These are phyloP conservation scores for Colletotrichum brevisporum DNA, from an alignment of 2,329 filamentous ascomycete species.

Conservation along the genomic window DNA sequence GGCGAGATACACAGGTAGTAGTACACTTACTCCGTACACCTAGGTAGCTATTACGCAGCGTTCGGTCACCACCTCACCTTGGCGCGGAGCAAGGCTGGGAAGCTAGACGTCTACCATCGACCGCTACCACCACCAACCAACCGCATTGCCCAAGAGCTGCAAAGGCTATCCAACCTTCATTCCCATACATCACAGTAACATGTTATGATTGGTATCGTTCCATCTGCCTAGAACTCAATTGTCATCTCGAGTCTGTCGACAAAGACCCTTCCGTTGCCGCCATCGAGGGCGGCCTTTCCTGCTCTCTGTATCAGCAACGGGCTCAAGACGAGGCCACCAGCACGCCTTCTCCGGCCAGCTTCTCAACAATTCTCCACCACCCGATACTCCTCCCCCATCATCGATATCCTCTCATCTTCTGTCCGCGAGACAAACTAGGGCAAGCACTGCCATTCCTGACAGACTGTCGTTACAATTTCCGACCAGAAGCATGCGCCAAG, in stretches of 20 bases:
- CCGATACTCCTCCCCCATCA: neutral
- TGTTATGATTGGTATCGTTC: conserved; percentile 27
- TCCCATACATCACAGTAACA: conserved; percentile 11
- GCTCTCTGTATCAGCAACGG: conserved; percentile 12
- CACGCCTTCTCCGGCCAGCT: conserved; percentile 2
- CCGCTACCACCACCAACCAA: conserved; percentile 16
- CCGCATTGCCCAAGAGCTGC: conserved; percentile 34
- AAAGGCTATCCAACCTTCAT: conserved; percentile 24
- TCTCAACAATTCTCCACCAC: neutral
- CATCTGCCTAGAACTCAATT: neutral
- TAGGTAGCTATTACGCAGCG: too few relatives aligned
- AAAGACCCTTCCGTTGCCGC: conserved; percentile 1
- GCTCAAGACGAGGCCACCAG: conserved; percentile 14
- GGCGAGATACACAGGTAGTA: neutral
- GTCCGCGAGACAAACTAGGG: neutral
- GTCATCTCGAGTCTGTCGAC: conserved; percentile 9
- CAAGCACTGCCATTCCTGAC: neutral
- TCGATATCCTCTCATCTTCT: neutral
- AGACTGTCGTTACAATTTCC: conserved; percentile 7
- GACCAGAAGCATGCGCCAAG: conserved; percentile 32
- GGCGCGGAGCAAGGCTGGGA: conserved; percentile 18
- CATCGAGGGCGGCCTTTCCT: neutral
- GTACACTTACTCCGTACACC: neutral
- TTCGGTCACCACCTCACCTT: neutral
- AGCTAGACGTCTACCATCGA: conserved; percentile 20